Conservation (phyloP, 148 eudicot species). For the Camellia sinensis region DNA sequence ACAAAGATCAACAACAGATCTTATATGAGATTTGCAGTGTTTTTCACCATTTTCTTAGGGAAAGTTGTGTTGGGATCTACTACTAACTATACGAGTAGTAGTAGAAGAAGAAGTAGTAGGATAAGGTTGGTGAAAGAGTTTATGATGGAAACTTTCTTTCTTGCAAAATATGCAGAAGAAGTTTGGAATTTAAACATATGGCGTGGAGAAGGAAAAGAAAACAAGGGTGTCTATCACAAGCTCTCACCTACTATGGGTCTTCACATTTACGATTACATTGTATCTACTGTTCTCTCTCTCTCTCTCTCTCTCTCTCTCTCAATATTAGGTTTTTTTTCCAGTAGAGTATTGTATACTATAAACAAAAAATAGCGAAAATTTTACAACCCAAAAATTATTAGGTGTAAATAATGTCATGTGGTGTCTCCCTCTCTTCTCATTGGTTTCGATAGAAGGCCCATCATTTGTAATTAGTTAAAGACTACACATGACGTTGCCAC, state of each 20-base stretch:
- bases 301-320: too few relatives aligned
- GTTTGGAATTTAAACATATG: constrained; percentile 26
- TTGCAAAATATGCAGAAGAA: constrained; percentile 17
- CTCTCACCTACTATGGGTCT: constrained; percentile 54
- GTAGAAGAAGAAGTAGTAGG: background rate
- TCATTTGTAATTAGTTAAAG: too few relatives aligned
- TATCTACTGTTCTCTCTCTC: too few relatives aligned
- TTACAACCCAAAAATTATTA: too few relatives aligned
- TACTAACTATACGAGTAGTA: too few relatives aligned
- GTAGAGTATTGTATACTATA: too few relatives aligned
- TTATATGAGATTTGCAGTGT: background rate
- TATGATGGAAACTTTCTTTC: constrained; percentile 19
- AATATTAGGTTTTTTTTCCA: too few relatives aligned
- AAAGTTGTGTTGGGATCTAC: background rate
- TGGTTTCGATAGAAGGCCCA: too few relatives aligned
- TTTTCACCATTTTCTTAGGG: constrained; percentile 15
- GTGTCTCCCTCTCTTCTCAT: too few relatives aligned
- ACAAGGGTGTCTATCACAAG: constrained; percentile 34
- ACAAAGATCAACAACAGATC: background rate
- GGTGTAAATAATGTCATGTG: too few relatives aligned
- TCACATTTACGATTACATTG: constrained; percentile 24
- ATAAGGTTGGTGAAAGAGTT: constrained; percentile 10
- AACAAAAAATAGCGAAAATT: too few relatives aligned
- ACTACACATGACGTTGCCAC: too few relatives aligned
- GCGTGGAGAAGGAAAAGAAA: constrained; percentile 22